Evolutionary conservation across 345 rosid species (phyloP), one percentile per base, ranked within the genome.

Genomic region (Populus tremula): DNA sequence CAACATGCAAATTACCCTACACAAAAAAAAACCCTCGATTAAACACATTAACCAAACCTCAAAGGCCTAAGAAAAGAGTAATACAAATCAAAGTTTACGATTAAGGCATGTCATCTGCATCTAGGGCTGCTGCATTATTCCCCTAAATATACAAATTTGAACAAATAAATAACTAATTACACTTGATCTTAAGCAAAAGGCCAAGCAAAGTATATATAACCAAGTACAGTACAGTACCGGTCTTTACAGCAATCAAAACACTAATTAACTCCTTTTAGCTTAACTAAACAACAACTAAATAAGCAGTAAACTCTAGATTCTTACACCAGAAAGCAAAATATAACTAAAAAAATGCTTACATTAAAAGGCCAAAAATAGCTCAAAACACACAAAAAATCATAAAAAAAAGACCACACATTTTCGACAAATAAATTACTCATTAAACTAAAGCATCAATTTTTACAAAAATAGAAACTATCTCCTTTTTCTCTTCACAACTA

Each of bases 1-100:
- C 97, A 72, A 90, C 87, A 59, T 89, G 87, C 72, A 91, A 84
- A 79, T 93, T 90, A 11, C 95, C 98, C 99, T 96, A 64, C 6
- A 41, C 11, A 41, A 41, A 56, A 56, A 47, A 62, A 27, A 9
- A 8, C 49, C 14, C 39, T 21, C 63, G 71, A 45, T 27, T 45
- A 13, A 66, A n/a, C 31, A 31, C 16, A 70, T 31, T 35, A 35
- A 12, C 12, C 18, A 56, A 53, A 53, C 59, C 59, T 18, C 59
- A 18, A 53, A 45, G 2, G 59, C 23, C n/a, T 18, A 20, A 6
- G 10, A 53, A 21, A 53, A 53, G 59, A 53, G 0, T 53, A 53
- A 53, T 17, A 20, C 59, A 53, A n/a, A 56, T 56, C 13, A 56
- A n/a, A 23, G 29, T 56, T 56, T 56, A 4, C 9, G 14, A 9